phyloP scores from a whole-genome alignment of 768 basidiomycete species.

The Kwoniella dejecticola region DNA sequence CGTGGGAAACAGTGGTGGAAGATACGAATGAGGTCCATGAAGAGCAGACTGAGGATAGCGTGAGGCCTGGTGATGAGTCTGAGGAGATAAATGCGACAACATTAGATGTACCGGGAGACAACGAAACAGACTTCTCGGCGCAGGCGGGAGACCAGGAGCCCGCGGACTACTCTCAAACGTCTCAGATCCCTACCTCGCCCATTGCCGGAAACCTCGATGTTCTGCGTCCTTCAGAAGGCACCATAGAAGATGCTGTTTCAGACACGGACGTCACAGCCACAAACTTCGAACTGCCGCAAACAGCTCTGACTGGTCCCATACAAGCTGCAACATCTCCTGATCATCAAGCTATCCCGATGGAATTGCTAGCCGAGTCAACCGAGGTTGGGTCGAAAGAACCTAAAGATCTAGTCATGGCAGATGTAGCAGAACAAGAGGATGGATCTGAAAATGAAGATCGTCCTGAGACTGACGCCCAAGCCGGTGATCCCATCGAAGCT shows the following conservation, averaged over 20 bases:
- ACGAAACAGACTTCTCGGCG: no score
- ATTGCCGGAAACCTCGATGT: neutral
- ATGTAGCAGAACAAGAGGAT: neutral
- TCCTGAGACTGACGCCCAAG: no score
- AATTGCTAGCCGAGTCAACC: neutral
- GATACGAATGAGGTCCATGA: neutral
- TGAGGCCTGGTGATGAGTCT: neutral
- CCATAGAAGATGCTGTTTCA: no score
- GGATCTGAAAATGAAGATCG: no score
- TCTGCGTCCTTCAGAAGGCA: neutral
- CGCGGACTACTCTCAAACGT: no score
- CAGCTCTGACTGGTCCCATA: slow-evolving; percentile 16
- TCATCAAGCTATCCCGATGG: neutral
- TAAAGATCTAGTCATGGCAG: neutral
- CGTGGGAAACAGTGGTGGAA: neutral
- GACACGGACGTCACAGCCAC: neutral
- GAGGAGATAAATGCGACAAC: no score
- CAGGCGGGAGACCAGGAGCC: no score
- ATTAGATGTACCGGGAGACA: no score
- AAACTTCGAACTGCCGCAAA: neutral
- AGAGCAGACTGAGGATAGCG: neutral
- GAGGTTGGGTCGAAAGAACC: neutral
- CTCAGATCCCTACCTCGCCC: neutral
- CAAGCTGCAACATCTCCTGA: neutral
- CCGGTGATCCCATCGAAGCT: no score